These are phyloP conservation scores for Cercospora citrullina DNA, from an alignment of 2,329 filamentous ascomycete species.

Conservation along the genomic window DNA sequence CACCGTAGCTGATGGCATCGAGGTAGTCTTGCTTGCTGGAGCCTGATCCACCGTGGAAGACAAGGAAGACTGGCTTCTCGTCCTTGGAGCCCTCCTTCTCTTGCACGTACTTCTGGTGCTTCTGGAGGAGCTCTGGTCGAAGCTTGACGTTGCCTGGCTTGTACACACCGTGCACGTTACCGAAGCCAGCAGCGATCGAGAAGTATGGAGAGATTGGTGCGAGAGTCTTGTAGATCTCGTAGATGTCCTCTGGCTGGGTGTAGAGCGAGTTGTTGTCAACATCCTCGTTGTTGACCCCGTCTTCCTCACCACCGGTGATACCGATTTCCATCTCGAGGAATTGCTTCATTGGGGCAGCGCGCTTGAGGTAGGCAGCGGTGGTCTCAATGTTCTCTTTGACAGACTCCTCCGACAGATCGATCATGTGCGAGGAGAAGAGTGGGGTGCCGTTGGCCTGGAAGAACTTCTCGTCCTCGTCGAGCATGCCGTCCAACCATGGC, in stretches of 20 bases:
- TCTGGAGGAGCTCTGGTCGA: slow-evolving; percentile 90
- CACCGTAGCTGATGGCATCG: slow-evolving; percentile 86
- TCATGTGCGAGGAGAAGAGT: slow-evolving; percentile 97
- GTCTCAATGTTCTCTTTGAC: slow-evolving; percentile 90
- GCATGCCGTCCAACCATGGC: slow-evolving; percentile 94
- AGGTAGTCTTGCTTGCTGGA: slow-evolving; percentile 87
- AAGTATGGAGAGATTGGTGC: slow-evolving; percentile 89
- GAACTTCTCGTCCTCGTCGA: slow-evolving; percentile 90
- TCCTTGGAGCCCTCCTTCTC: slow-evolving; percentile 70
- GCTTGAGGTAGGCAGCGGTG: slow-evolving; percentile 90
- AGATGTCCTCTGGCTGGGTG: slow-evolving; percentile 96
- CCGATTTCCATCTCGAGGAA: slow-evolving; percentile 99
- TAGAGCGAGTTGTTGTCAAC: slow-evolving; percentile 97
- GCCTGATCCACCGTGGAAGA: slow-evolving; percentile 98
- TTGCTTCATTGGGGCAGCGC: slow-evolving; percentile 94
- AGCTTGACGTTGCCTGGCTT: slow-evolving; percentile 97
- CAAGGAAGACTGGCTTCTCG: slow-evolving; percentile 95
- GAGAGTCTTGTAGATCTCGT: slow-evolving; percentile 84
- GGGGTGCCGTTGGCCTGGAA: slow-evolving; percentile 93
- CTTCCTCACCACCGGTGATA: slow-evolving; percentile 96
- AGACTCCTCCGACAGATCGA: slow-evolving; percentile 89
- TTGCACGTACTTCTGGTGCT: slow-evolving; percentile 93
- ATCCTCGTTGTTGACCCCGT: slow-evolving; percentile 97
- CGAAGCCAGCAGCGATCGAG: slow-evolving; percentile 96
- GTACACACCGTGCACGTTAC: slow-evolving; percentile 99